Base-by-base conservation (phyloP, 768 basidiomycete species). In the Hericium erinaceus region DNA sequence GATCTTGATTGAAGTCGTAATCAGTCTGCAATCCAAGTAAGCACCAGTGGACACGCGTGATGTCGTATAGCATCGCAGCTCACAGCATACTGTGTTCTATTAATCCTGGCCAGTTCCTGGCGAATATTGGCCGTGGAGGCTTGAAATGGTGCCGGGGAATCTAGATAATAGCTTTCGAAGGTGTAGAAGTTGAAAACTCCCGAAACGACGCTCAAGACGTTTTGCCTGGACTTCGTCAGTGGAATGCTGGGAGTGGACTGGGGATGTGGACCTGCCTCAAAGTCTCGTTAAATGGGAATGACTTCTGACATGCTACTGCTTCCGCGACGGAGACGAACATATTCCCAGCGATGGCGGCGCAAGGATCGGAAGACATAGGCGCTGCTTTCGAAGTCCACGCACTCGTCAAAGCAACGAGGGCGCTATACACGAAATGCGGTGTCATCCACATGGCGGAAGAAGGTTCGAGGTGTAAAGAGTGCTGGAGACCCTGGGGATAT, bases 1-100 rank as follows among this genome's bases (percentile, higher is more conserved):
- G 63, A 41, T 75, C 83, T 49, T 70, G 72, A 63, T 79, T 84
- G 69, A 86, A 84, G 64, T 83, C 83, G 59, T 82, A 86, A 60
- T 85, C 83, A 8, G 82, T 82, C 80, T 86, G 55, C 11, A 37
- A 24, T n/a, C 7, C 26, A 37, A 13, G n/a, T 12, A 12, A 54
- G 24, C 54, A 46, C 5, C 10, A 15, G 2, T 55, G 33, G 33
- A 33, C 9, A 20, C 2, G 46, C 33, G 33, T 16, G 20, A 26
- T 28, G 11, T 9, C 12, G 16, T 24, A 4, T 18, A 8, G 9
- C 33, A 48, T 41, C 6, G 15, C 7, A 52, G 26, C 69, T 56
- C 57, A 80, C 81, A 60, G 66, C 67, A 52, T 76, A 85, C 46
- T 68, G 70, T 4, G 80, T 79, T 2, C 63, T 65, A 58, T 79